Evolutionary conservation across 1,139 yeast species (phyloP).

Genomic region (Yamadazyma songkhlaensis): DNA sequence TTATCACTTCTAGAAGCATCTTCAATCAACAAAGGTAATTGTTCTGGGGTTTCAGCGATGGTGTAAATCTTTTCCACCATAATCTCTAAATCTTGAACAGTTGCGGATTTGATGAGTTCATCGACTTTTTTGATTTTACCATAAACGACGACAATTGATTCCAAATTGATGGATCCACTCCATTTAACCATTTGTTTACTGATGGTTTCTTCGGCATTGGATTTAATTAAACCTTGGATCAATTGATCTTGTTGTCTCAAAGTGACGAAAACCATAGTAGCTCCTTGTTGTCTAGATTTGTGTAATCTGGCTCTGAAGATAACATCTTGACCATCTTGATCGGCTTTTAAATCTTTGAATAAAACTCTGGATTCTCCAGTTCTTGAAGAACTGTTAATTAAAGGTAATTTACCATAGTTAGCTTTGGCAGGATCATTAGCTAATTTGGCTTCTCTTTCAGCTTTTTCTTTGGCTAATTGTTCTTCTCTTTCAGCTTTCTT

Average conservation of each 20-base stretch:
- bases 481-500: constrained; percentile 94
- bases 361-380: constrained; percentile 58
- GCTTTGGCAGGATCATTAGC: constrained; percentile 84
- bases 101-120: constrained; percentile 85
- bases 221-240: constrained; percentile 81
- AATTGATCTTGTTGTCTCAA: constrained; percentile 85
- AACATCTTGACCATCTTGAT: constrained; percentile 75
- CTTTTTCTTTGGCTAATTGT: constrained; percentile 81
- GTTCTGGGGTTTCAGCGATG: constrained; percentile 86
- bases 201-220: constrained; percentile 53
- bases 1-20: constrained; percentile 96
- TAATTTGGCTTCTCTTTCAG: constrained; percentile 67
- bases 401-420: constrained; percentile 85
- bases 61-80: constrained; percentile 70
- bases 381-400: constrained; percentile 74
- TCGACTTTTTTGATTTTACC: constrained; percentile 84
- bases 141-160: constrained; percentile 86
- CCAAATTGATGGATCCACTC: constrained; percentile 83
- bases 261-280: constrained; percentile 86
- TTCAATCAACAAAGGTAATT: constrained; percentile 89
- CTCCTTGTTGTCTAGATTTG: constrained; percentile 92
- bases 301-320: constrained; percentile 92
- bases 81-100: constrained; percentile 88
- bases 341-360: constrained; percentile 54
- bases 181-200: constrained; percentile 97